phyloP scores from a whole-genome alignment of 179 eudicot genomes.

The Dionaea muscipula region DNA sequence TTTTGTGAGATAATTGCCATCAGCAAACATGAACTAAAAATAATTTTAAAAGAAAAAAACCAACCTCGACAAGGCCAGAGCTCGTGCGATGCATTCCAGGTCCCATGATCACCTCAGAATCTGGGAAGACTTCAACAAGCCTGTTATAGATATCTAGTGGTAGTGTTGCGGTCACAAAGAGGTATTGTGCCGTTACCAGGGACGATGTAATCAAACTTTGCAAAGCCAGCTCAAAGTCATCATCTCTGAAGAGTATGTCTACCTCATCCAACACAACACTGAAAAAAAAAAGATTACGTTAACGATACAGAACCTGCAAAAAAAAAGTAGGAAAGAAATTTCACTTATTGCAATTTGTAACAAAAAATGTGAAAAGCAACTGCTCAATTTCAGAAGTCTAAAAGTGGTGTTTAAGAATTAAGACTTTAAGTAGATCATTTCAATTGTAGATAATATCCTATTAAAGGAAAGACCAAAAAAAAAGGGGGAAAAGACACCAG shows the following conservation, averaged over 20 bases:
- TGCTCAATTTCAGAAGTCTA: too few relatives aligned
- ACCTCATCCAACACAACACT: constrained; percentile 92
- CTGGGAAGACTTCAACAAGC: constrained; percentile 77
- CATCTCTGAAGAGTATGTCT: constrained; percentile 76
- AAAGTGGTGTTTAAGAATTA: too few relatives aligned
- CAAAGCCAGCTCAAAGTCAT: constrained; percentile 68
- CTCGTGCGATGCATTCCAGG: constrained; percentile 94
- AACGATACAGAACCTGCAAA: too few relatives aligned
- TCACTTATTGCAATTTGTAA: too few relatives aligned
- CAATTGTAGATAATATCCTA: too few relatives aligned
- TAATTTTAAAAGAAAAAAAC: not conserved
- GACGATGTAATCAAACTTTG: constrained; percentile 53
- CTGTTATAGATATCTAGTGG: constrained; percentile 74
- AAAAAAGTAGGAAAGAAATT: too few relatives aligned
- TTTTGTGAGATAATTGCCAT: too few relatives aligned
- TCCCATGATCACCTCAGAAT: constrained; percentile 84
- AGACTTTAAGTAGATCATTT: too few relatives aligned
- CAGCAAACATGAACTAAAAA: too few relatives aligned
- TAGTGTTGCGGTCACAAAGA: constrained; percentile 93
- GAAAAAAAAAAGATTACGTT: constrained; percentile 15
- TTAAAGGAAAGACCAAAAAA: too few relatives aligned
- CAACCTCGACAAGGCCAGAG: constrained; percentile 83
- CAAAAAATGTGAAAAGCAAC: not conserved
- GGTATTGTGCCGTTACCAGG: constrained; percentile 65
- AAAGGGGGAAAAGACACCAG: too few relatives aligned